Percentiles rank a stretch among this genome's conserved stretches.
Evolutionary conservation across 1,284 basidiomycete genomes (phyloP).

Genomic region (Meira miltonrushii): DNA sequence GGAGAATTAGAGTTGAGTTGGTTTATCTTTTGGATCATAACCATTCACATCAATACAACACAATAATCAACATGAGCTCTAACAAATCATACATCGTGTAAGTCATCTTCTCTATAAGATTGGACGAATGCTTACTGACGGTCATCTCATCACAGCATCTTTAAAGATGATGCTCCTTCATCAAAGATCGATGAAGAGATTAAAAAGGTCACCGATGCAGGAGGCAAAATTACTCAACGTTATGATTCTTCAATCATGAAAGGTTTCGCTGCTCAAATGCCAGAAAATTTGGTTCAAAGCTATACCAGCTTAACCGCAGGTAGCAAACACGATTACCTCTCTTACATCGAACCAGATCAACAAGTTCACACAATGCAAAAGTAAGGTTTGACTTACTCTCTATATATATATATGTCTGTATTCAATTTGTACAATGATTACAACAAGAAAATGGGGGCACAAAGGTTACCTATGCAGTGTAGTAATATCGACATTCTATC

Average conservation of each 20-base stretch:
- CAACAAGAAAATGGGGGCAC: background rate
- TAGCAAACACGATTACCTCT: constrained; percentile 42
- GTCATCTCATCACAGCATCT: constrained; percentile 25
- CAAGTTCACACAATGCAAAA: constrained; percentile 27
- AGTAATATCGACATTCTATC: background rate
- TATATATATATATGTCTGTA: background rate
- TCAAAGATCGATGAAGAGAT: constrained; percentile 34
- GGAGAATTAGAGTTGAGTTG: no score
- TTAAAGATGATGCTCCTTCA: constrained; percentile 29
- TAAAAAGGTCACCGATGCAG: constrained; percentile 20
- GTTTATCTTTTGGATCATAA: no score
- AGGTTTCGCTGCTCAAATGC: constrained; percentile 38
- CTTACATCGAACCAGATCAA: constrained; percentile 44
- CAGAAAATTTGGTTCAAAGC: constrained; percentile 24
- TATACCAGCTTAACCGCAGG: constrained; percentile 21
- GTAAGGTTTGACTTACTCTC: background rate
- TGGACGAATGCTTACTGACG: no score
- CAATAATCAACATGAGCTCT: no score
- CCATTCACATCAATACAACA: no score
- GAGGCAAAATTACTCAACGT: constrained; percentile 40
- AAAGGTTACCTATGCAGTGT: no score
- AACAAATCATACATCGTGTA: no score
- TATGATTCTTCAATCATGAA: constrained; percentile 42
- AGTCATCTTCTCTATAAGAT: no score
- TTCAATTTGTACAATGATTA: background rate